phyloP scores from a whole-genome alignment of 2,329 filamentous ascomycete species.

The Moelleriella libera region DNA sequence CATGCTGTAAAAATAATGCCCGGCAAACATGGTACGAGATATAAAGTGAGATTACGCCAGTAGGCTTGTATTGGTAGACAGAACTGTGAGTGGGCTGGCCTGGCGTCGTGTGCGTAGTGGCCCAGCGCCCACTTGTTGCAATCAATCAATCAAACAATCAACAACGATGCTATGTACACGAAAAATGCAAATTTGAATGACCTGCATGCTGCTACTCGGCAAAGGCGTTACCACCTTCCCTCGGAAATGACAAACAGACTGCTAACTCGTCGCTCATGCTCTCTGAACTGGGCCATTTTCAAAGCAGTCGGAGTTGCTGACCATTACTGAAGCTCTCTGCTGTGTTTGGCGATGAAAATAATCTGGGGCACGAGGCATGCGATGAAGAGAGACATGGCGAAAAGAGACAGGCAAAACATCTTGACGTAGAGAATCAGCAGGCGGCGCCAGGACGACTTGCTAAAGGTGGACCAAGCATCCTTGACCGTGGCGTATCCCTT shows the following conservation, averaged over 20 bases:
- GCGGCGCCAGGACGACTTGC: constrained; percentile 55
- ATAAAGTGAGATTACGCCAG: constrained; percentile 5
- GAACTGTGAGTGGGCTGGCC: too few relatives aligned
- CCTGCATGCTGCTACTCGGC: too few relatives aligned
- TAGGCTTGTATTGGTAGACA: background rate
- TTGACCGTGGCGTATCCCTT: constrained; percentile 55
- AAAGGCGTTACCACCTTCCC: too few relatives aligned
- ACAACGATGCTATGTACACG: too few relatives aligned
- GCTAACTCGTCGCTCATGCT: too few relatives aligned
- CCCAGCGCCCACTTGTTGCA: too few relatives aligned
- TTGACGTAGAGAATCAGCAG: constrained; percentile 66
- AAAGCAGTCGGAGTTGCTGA: background rate
- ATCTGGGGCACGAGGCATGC: constrained; percentile 36
- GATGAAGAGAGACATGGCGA: constrained; percentile 27
- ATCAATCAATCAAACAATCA: too few relatives aligned
- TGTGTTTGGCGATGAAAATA: constrained; percentile 21
- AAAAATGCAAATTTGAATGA: too few relatives aligned
- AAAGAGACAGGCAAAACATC: constrained; percentile 42
- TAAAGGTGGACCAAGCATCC: constrained; percentile 71
- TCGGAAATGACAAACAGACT: too few relatives aligned
- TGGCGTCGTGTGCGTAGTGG: too few relatives aligned
- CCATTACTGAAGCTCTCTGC: constrained; percentile 1
- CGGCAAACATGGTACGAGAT: constrained; percentile 5
- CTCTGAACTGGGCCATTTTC: background rate
- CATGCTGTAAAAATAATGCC: constrained; percentile 14